These are phyloP conservation scores for Calendula officinalis DNA, from an alignment of 129 eudicot genomes.

Conservation along the genomic window DNA sequence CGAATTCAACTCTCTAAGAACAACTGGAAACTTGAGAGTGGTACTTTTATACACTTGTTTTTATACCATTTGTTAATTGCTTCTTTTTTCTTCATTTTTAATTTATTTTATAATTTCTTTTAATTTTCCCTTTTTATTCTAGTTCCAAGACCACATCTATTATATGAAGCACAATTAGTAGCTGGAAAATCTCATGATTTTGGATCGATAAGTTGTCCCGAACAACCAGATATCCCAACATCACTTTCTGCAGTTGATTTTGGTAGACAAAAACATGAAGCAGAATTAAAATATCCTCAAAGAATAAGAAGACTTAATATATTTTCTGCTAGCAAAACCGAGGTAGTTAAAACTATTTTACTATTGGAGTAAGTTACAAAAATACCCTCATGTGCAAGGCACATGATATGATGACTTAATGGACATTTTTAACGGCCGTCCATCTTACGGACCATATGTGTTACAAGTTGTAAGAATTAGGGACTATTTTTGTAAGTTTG, in stretches of 20 bases:
- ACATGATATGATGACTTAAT: background rate
- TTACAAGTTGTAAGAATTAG: too few species aligned
- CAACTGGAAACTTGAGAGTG: conserved; percentile 95
- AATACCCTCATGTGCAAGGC: too few species aligned
- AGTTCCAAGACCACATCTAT: conserved; percentile 94
- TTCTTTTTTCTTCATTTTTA: background rate
- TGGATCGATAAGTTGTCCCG: conserved; percentile 73
- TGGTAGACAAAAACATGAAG: conserved; percentile 88
- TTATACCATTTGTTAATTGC: background rate
- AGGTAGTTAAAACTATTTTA: conserved; percentile 48
- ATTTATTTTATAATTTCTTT: background rate
- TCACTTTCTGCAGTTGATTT: conserved; percentile 43
- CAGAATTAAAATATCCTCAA: conserved; percentile 89
- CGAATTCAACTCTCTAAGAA: conserved; percentile 80
- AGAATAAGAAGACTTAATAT: conserved; percentile 89
- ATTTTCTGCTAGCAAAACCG: conserved; percentile 77
- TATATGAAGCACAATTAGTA: conserved; percentile 88
- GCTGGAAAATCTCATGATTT: conserved; percentile 92
- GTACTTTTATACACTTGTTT: conserved; percentile 35
- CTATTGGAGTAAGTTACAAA: background rate
- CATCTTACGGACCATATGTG: too few species aligned
- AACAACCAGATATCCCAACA: conserved; percentile 54
- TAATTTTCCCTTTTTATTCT: background rate
- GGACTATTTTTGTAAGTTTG: too few species aligned
- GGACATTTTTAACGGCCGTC: too few species aligned